Base-by-base conservation (phyloP, 73 alveolate species). In the Effrenium voratum region DNA sequence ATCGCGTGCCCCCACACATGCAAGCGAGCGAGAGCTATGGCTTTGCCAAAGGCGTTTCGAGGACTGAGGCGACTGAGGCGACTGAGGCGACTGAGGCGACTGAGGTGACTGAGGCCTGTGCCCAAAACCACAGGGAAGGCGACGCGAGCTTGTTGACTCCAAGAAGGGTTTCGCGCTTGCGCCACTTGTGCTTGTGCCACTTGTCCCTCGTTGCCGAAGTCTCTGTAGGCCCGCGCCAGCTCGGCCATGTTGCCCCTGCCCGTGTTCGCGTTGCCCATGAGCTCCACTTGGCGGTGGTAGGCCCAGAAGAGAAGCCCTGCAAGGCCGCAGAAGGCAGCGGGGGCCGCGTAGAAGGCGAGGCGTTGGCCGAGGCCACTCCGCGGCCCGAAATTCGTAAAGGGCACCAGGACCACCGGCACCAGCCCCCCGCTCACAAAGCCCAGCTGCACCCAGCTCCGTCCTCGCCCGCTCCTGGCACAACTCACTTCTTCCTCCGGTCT, bases 361-460 rank as follows among this genome's bases (percentile, higher is more conserved):
- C 95, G 95, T 32, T 72, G 38, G 28, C 12, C 5, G 28, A 66
- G 38, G 10, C 43, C 52, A 45, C 95, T n/a, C 86, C 46, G 60
- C 19, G 95, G 95, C 46, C 95, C 95, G 5, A 88, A 88, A 30
- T 86, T 86, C 2, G 95, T 88, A 40, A 66, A 88, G 0, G 95
- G 95, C 28, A 55, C 46, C 28, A 86, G 41, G 86, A 88, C 2
- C 26, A 88, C 72, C 24, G 95, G 95, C n/a, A 88, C 75, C 2
- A 88, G 72, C 1, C 86, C 86, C 15, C 95, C 95, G 19, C 73
- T n/a, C 41, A 70, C 84, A 45, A 88, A 88, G 36, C 95, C 95
- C 86, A 88, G 28, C 85, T 88, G 95, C 28, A 88, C 73, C 95
- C 86, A 88, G 77, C 73, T 59, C 28, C 85, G 45, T 22, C 95